Base-by-base conservation (phyloP, 257 asterid species). In the Primulina huaijiensis region DNA sequence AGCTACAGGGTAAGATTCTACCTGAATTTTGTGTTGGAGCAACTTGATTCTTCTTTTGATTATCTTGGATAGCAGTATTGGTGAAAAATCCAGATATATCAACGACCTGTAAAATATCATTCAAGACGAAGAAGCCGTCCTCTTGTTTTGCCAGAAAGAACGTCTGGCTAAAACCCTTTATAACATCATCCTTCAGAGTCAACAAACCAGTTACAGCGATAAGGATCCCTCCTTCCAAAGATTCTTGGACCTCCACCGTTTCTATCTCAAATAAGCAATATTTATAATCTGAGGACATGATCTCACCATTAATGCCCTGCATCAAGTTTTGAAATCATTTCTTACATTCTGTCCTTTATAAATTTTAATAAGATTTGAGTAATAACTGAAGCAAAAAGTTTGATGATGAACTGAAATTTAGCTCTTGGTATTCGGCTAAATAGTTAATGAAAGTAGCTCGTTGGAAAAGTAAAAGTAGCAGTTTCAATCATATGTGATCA, bases 101-200 rank as follows among this genome's bases (percentile, higher is more conserved):
- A 5, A 71, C 21, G 64, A 77, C 8, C 19, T 70, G 77, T 10
- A 87, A 83, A 35, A 86, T 82, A 37, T 91, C 96, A n/a, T 91
- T 91, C 80, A 76, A 63, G 16, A 91, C 87, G 60, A 34, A 89
- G 71, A 31, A 88, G 6, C 89, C 87, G 0, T 7, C 83, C 20
- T 74, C 82, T 43, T 87, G 89, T 74, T 74, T 76, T 6, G 91
- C 92, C 64, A 92, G 77, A 25, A 89, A 80, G 72, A 89, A 92
- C 1, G 89, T 84, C 31, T 92, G 98, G 43, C 27, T 25, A 34
- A 88, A 85, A 27, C 65, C 64, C 72, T 23, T 82, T 67, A 60
- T 78, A 46, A 62, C 66, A 4, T 75, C 25, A 37, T 84, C 85
- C 34, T 71, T 66, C 38, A 68, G 38, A 3, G 62, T 67, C 31